Evolutionary conservation across 2,329 filamentous ascomycete genomes (phyloP).

Genomic region (Colletotrichum sp.): DNA sequence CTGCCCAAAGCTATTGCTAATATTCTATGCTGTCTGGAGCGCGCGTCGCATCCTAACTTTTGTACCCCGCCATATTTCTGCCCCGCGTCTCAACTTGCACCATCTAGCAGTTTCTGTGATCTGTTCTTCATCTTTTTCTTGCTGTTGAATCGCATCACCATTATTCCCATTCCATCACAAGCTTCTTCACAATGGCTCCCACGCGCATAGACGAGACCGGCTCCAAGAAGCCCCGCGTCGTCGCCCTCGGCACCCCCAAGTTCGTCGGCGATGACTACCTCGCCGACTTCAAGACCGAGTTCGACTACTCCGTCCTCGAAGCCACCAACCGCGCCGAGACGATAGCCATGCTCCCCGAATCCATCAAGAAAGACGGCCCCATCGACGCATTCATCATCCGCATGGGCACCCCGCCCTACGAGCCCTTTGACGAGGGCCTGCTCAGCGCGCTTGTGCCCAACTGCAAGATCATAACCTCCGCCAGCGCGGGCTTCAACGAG

Average conservation of each 20-base stretch:
- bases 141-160: not conserved
- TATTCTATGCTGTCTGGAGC: not conserved
- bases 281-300: conserved; percentile 39
- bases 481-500: conserved; percentile 53
- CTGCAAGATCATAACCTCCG: conserved; percentile 51
- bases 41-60: not conserved
- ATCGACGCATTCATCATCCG: conserved; percentile 53
- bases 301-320: conserved; percentile 42
- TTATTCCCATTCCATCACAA: not conserved
- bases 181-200: not conserved
- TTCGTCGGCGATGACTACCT: conserved; percentile 45
- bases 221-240: conserved; percentile 41
- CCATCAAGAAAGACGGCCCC: conserved; percentile 40
- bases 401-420: conserved; percentile 54
- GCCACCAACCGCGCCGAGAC: conserved; percentile 41
- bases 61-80: not conserved
- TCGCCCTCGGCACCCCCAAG: conserved; percentile 44
- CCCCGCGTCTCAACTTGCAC: not conserved
- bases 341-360: conserved; percentile 37
- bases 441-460: conserved; percentile 42
- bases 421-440: conserved; percentile 53
- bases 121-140: not conserved
- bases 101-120: not conserved
- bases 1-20: not conserved
- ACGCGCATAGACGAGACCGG: not conserved